These are phyloP conservation scores for Trichoderma sp. DNA, from an alignment of 2,329 filamentous ascomycete species.

Conservation along the genomic window DNA sequence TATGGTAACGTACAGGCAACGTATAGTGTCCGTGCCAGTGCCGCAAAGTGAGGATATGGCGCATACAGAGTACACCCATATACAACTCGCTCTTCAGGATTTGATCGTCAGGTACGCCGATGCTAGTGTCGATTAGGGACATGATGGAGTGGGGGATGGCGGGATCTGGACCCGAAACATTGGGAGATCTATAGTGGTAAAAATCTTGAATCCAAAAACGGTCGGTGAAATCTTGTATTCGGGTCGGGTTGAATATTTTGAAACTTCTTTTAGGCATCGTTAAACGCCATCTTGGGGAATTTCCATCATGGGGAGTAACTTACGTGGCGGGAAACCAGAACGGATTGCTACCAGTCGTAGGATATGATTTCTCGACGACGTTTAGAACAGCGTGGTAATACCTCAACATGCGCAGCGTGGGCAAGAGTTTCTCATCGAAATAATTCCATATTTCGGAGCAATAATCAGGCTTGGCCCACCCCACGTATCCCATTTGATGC, in stretches of 20 bases:
- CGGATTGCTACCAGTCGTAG: not conserved
- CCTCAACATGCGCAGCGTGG: not conserved
- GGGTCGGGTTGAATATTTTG: too few relatives aligned
- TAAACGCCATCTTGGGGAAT: not conserved
- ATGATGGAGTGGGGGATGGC: not conserved
- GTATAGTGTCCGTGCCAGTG: not conserved
- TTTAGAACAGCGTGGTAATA: not conserved
- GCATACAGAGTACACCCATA: not conserved
- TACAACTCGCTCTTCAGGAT: not conserved
- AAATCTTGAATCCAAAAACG: not conserved
- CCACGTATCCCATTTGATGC: not conserved
- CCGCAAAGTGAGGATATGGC: not conserved
- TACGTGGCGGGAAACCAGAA: not conserved
- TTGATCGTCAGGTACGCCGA: not conserved
- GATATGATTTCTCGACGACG: not conserved
- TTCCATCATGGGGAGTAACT: not conserved
- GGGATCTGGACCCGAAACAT: not conserved
- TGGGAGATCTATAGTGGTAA: not conserved
- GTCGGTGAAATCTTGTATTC: not conserved
- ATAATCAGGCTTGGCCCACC: not conserved
- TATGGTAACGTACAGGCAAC: not conserved
- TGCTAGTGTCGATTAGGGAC: not conserved
- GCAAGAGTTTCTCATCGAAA: not conserved
- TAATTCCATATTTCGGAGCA: not conserved
- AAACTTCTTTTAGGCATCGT: not conserved